Base-by-base conservation (phyloP, 2,329 filamentous ascomycete species). In the Akanthomyces muscarius region DNA sequence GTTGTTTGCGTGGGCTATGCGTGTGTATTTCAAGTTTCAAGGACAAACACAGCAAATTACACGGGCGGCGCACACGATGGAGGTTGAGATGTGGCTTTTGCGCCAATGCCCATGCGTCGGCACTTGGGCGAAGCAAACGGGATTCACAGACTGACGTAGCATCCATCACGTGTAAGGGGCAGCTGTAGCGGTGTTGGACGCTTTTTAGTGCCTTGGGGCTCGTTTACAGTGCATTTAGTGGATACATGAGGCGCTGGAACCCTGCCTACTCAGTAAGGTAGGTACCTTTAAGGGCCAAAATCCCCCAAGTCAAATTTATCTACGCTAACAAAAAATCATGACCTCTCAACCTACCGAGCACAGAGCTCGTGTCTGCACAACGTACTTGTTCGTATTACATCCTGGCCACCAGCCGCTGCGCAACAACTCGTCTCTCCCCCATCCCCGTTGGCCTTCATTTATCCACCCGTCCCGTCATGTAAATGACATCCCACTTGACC, bases 401-500 rank as follows among this genome's bases (percentile, higher is more conserved):
- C 38, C 16, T 41, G 38, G 38, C 38, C 38, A 41, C 38, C 14
- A 41, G 13, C 16, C 38, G 38, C 38, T 10, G 38, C 38, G 50
- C 50, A 33, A 13, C 30, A 2, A 8, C 11, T 41, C 13, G n/a
- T 8, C 28, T 50, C 21, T 23, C 23, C 33, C 10, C 5, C 36
- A n/a, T 21, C 33, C 52, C 36, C 14, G 18, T 3, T 21, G 14
- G 6, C 48, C 23, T 6, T 25, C 47, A 65, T 42, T 63, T 56
- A 5, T 60, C 54, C 23, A 50, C 65, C 25, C 45, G 56, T 23
- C 65, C 66, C 42, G 70, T 73, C 62, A 63, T 71, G 54, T 71
- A 36, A 54, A 76, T 66, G 10, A 68, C 65, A 8, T 69, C 68
- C 73, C 75, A 77, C 13, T 67, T 69, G 45, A 73, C 16, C 53